A percentile compares a stretch with the other conserved stretches of the same genome.
These are phyloP conservation scores for Dictyostelium gargantuum DNA, from an alignment of 208 protist species.

Conservation along the genomic window DNA sequence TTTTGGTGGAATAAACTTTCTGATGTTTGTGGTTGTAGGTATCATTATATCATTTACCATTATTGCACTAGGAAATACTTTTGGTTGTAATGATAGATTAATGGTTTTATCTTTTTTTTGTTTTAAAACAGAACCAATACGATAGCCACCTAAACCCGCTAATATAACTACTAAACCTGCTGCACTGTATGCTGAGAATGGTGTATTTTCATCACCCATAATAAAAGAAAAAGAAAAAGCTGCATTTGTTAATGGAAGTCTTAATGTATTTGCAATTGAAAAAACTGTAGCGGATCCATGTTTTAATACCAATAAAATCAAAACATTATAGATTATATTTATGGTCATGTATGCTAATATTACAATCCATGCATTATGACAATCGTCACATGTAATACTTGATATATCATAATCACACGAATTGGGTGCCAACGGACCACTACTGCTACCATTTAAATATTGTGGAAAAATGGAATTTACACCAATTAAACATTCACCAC, in stretches of 20 bases:
- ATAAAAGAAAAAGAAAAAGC: slow-evolving; percentile 67
- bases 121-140: slow-evolving; percentile 9
- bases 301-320: slow-evolving; percentile 73
- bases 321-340: slow-evolving; percentile 71
- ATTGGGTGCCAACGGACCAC: background rate
- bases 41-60: too few relatives aligned
- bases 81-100: background rate
- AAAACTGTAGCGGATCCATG: slow-evolving; percentile 69
- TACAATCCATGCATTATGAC: slow-evolving; percentile 61
- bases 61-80: background rate
- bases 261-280: slow-evolving; percentile 69
- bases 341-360: slow-evolving; percentile 60
- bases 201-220: background rate
- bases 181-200: background rate
- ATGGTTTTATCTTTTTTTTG: background rate
- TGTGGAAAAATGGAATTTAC: background rate
- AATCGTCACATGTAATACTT: slow-evolving; percentile 2
- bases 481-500: background rate
- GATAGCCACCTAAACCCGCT: background rate
- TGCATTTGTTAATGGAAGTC: slow-evolving; percentile 69
- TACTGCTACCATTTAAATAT: background rate
- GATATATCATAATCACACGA: background rate
- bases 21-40: too few relatives aligned
- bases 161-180: slow-evolving; percentile 44
- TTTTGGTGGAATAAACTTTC: background rate